These are phyloP conservation scores for Helichrysum umbraculigerum DNA, from an alignment of 129 eudicot species.

Conservation along the genomic window DNA sequence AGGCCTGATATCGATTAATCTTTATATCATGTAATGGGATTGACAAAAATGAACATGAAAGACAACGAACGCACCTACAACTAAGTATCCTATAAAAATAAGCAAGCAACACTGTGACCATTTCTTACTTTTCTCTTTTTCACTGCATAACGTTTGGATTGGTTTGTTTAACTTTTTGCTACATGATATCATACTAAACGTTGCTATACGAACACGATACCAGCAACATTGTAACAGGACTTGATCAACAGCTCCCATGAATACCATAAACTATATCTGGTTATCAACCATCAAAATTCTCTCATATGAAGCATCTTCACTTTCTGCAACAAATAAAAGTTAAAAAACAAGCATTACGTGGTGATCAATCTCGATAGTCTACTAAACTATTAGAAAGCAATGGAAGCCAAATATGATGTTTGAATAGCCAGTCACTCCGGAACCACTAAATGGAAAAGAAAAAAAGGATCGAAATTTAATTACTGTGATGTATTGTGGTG, in stretches of 20 bases:
- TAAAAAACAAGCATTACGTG: neutral
- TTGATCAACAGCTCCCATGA: neutral
- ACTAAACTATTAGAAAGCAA: neutral
- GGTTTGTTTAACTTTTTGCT: neutral
- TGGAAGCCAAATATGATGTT: neutral
- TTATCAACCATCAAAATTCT: conserved; percentile 31
- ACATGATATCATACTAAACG: too few species aligned
- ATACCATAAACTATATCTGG: neutral
- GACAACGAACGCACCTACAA: neutral
- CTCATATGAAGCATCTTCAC: conserved; percentile 64
- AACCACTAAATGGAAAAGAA: neutral
- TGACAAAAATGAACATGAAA: too few species aligned
- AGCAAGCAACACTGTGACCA: neutral
- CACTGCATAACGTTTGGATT: neutral
- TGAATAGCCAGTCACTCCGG: neutral
- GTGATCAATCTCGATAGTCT: neutral
- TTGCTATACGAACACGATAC: neutral
- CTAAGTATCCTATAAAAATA: neutral
- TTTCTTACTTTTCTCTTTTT: neutral
- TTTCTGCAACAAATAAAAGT: conserved; percentile 53
- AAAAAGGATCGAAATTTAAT: neutral
- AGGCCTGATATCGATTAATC: too few species aligned
- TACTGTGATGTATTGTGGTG: conserved; percentile 85
- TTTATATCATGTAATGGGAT: too few species aligned
- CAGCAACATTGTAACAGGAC: neutral